Conservation (phyloP, 2,329 filamentous ascomycete genomes). For the Stachybotrys chartarum region DNA sequence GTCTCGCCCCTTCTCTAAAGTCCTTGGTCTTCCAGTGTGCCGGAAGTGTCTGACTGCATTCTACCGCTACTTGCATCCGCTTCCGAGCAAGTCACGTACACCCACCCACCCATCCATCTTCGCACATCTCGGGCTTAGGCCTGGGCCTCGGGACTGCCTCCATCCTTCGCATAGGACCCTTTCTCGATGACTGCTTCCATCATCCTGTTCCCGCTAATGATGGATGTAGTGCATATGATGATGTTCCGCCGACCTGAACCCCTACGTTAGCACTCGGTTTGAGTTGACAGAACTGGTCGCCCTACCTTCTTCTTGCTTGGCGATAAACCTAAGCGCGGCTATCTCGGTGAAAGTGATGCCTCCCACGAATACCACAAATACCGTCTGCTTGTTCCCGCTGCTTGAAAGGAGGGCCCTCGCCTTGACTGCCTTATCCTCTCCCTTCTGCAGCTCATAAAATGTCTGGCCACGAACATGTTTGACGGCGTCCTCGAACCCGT, state of each 20-base stretch:
- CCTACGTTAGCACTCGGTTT: slow-evolving; percentile 5
- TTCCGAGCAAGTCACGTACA: no score
- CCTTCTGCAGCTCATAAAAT: slow-evolving; percentile 87
- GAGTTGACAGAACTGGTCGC: slow-evolving; percentile 3
- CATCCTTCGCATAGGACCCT: slow-evolving; percentile 46
- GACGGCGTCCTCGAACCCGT: slow-evolving; percentile 86
- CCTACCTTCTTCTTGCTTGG: slow-evolving; percentile 69
- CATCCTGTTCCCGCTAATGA: slow-evolving; percentile 83
- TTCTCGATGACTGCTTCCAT: slow-evolving; percentile 81
- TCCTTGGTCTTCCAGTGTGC: no score
- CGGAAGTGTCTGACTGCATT: background rate
- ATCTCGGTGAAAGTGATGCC: slow-evolving; percentile 96
- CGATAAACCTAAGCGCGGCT: slow-evolving; percentile 85
- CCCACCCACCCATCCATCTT: no score
- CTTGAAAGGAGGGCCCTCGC: slow-evolving; percentile 78
- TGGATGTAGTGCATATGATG: slow-evolving; percentile 85
- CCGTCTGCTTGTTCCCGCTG: slow-evolving; percentile 71
- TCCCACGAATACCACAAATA: slow-evolving; percentile 96
- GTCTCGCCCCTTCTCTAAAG: background rate
- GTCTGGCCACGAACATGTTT: slow-evolving; percentile 83
- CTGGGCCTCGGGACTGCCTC: slow-evolving; percentile 11
- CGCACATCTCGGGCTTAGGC: background rate
- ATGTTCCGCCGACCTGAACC: slow-evolving; percentile 66
- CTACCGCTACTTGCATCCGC: background rate
- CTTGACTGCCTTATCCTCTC: slow-evolving; percentile 86